Base-by-base conservation (phyloP, 2,329 filamentous ascomycete species). In the Talaromyces sp. region DNA sequence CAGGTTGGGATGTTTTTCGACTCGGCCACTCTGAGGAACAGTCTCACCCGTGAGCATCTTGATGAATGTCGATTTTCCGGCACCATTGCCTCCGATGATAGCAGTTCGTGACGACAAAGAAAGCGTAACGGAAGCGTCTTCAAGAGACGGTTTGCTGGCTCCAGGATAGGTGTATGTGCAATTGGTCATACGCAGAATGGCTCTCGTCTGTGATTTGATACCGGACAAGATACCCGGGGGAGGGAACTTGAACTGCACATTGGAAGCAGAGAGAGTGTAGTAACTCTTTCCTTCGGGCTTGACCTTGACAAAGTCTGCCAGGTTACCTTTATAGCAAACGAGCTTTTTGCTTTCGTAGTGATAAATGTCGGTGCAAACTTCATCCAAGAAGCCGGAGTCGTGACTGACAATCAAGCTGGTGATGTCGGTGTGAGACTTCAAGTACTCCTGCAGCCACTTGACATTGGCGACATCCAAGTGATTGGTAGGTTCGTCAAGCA, bases 261-360 rank as follows among this genome's bases (percentile, higher is more conserved):
- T 87, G 59, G 89, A 90, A 32, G 89, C 90, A 8, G 92, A 95
- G 59, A 99, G 85, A 7, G 93, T 98, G 81, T 99, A 99, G 83
- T 99, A 99, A 75, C 90, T 93, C 85, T 96, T 97, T 64, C 90
- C 95, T 79, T 98, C 95, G 13, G 95, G 95, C 73, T 91, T 92
- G 68, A 91, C 81, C 78, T 90, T 85, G 74, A 99, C 95, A 72
- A 99, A 97, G 68, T 68, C 80, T 51, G 80, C 79, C 61, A 82
- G 74, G 65, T 82, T 82, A 55, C 80, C 80, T 59, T 76, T 76
- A 70, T 82, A 82, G 67, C 74, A 76, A 47, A 81, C 80, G 36
- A 99, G 85, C 82, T 98, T 99, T 87, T 99, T 99, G 77, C 88
- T 86, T 78, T 99, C 95, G 79, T 99, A 99, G 81, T 99, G 95